Evolutionary conservation across 768 basidiomycete genomes (phyloP).

Genomic region (Amanita rubescens): DNA sequence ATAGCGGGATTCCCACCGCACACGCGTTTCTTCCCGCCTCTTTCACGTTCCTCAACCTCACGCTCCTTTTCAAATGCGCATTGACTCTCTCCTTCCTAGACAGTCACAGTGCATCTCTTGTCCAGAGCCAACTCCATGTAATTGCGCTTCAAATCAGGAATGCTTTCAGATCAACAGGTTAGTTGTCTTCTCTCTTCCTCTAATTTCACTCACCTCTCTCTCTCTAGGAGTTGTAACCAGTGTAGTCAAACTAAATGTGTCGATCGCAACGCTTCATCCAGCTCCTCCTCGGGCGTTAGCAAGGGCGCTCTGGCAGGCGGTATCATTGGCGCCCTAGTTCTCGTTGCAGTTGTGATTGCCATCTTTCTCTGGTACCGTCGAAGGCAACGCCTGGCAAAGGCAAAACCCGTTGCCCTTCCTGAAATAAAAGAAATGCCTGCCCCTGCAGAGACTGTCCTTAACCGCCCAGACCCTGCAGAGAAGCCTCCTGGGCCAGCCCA

Average conservation of each 20-base stretch:
- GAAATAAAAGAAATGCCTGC: slow-evolving; percentile 60
- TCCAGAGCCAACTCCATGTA: slow-evolving; percentile 42
- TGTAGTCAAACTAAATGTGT: slow-evolving; percentile 53
- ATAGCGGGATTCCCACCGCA: too few species aligned
- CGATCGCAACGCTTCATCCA: slow-evolving; percentile 15
- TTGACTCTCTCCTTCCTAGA: slow-evolving; percentile 33
- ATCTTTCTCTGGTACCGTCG: slow-evolving; percentile 63
- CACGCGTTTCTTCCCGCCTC: slow-evolving; percentile 5
- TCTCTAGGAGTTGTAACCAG: slow-evolving; percentile 45
- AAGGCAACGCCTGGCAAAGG: slow-evolving; percentile 35
- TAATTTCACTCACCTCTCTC: slow-evolving; percentile 8
- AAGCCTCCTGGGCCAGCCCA: slow-evolving; percentile 35
- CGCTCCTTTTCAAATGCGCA: slow-evolving; percentile 20
- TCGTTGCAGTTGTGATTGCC: slow-evolving; percentile 44
- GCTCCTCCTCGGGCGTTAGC: slow-evolving; percentile 37
- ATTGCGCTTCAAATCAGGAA: slow-evolving; percentile 44
- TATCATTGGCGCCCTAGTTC: slow-evolving; percentile 54
- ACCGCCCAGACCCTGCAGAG: slow-evolving; percentile 75
- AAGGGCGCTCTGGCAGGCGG: slow-evolving; percentile 71
- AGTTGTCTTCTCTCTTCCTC: slow-evolving; percentile 13
- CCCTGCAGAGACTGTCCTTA: slow-evolving; percentile 69
- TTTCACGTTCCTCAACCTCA: slow-evolving; percentile 13
- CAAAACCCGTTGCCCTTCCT: slow-evolving; percentile 17
- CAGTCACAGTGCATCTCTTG: slow-evolving; percentile 43
- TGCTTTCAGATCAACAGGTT: slow-evolving; percentile 60